Conservation (phyloP, 2,329 filamentous ascomycete genomes). For the Calonectria pauciramosa region DNA sequence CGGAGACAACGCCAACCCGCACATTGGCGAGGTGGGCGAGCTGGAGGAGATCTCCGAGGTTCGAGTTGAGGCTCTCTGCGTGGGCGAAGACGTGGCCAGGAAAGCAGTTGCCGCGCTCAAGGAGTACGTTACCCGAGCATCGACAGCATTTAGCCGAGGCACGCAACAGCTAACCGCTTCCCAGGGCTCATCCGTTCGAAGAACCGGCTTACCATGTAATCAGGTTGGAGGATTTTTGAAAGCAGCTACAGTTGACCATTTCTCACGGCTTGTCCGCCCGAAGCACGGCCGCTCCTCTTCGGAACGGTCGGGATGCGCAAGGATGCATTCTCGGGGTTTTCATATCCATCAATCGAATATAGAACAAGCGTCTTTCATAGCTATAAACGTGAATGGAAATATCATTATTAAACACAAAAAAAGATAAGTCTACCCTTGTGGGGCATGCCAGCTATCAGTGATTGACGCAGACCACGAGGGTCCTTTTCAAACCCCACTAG, state of each 20-base stretch:
- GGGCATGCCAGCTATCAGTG: neutral
- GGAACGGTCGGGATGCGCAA: neutral
- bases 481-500: neutral
- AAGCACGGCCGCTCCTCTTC: neutral
- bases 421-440: neutral
- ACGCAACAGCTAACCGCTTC: neutral
- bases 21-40: slow-evolving; percentile 69
- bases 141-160: neutral
- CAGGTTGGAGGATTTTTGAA: slow-evolving; percentile 2
- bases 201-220: slow-evolving; percentile 3
- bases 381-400: neutral
- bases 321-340: neutral
- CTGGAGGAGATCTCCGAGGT: slow-evolving; percentile 72
- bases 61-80: slow-evolving; percentile 73
- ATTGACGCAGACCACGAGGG: neutral
- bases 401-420: neutral
- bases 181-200: neutral
- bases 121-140: slow-evolving; percentile 59
- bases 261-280: neutral
- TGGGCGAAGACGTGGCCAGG: slow-evolving; percentile 68
- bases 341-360: neutral
- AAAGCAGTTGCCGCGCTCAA: slow-evolving; percentile 75
- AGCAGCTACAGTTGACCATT: neutral
- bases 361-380: neutral
- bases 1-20: slow-evolving; percentile 70